A percentile compares a stretch with the other conserved stretches of the same genome.
phyloP scores from a whole-genome alignment of 495 filamentous ascomycete species.

The Oidiodendron maius region DNA sequence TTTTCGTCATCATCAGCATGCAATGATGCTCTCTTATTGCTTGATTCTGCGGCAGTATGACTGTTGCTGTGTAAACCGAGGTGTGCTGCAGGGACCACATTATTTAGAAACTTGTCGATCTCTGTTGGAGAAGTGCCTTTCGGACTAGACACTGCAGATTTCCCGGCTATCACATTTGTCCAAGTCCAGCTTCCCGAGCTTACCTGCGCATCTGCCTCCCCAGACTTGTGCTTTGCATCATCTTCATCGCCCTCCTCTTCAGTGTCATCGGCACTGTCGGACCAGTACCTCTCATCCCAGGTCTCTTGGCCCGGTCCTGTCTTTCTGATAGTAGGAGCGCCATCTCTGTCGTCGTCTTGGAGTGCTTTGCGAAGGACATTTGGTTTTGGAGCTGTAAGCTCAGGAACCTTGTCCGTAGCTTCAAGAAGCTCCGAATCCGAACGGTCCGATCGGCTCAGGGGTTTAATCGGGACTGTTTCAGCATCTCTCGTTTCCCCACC shows the following conservation, averaged over 20 bases:
- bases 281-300: constrained; percentile 50
- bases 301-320: constrained; percentile 37
- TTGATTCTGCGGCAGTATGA: too few relatives aligned
- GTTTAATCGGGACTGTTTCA: constrained; percentile 1
- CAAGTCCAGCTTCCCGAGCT: constrained; percentile 42
- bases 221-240: background rate
- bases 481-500: constrained; percentile 31
- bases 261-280: constrained; percentile 43
- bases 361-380: constrained; percentile 11
- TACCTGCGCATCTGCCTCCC: background rate
- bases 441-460: constrained; percentile 17
- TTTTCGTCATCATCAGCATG: too few relatives aligned
- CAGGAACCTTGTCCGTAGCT: constrained; percentile 32
- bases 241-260: constrained; percentile 23
- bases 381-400: constrained; percentile 14
- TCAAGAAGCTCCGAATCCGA: constrained; percentile 33
- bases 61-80: too few relatives aligned
- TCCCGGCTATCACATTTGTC: constrained; percentile 52
- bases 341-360: background rate
- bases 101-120: too few relatives aligned
- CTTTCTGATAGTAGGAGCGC: too few relatives aligned
- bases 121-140: too few relatives aligned
- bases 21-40: too few relatives aligned
- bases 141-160: constrained; percentile 13
- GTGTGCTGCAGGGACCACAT: too few relatives aligned